Evolutionary conservation across 2,329 filamentous ascomycete species (phyloP), one percentile per base, ranked within the genome.

Genomic region (Fusarium pseudocircinatum): DNA sequence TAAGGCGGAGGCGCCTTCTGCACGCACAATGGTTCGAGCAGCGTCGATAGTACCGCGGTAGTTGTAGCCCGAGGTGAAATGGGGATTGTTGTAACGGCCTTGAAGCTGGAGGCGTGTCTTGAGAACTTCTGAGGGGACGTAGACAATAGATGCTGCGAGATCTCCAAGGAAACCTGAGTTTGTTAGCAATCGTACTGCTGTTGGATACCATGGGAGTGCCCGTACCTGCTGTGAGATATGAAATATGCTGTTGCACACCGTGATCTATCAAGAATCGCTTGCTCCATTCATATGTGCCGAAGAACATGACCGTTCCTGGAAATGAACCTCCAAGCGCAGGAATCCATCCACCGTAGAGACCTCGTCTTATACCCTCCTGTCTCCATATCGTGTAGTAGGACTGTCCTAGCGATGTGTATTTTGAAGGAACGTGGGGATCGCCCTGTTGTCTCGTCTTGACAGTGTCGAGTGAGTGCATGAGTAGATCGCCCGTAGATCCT

Each of bases 391-490:
- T 98, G 80, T 93, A 90, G 84, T 98, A 99, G 8, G 96, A 96
- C 66, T 93, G 93, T 43, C 93, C 93, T 82, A 98, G 91, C 22
- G 94, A 96, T 16, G 93, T 92, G 84, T 99, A 99, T 84, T 94
- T 97, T 4, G 96, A 93, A 28, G 96, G 96, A 69, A 97, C 89
- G 81, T 96, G 93, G 49, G 96, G 95, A 79, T 98, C 96, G 79
- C 96, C 96, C 84, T 99, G 96, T 82, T 99, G 97, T 77, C 96
- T 90, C 52, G 96, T 99, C 85, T 99, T 99, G 78, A 99, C 96
- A 2, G 96, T 99, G 83, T 99, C 96, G 79, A 99, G 89, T 50
- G 96, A 98, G 85, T 99, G 96, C 96, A 99, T 99, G 75, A 99
- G 86, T 89, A 99, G 93, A 83, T 99, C 96, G 67, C 97, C 96